Evolutionary conservation across 2,329 filamentous ascomycete species (phyloP).

Genomic region (Metarhizium album): DNA sequence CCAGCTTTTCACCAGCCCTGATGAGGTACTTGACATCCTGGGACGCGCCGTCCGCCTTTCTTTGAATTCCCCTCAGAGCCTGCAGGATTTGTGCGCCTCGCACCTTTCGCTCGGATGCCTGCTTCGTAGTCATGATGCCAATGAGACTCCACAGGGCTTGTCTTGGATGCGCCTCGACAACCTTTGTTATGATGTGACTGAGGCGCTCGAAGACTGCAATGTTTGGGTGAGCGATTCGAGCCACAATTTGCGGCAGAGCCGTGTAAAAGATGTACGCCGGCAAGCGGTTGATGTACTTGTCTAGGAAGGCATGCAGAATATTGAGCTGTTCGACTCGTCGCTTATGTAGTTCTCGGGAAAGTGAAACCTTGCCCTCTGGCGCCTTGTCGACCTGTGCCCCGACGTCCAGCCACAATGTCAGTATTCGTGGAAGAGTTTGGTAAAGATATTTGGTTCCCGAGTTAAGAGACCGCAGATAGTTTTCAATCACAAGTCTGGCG

Average conservation of each 20-base stretch:
- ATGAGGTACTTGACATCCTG: constrained; percentile 63
- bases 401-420: constrained; percentile 92
- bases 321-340: constrained; percentile 56
- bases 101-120: constrained; percentile 51
- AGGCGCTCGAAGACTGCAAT: constrained; percentile 65
- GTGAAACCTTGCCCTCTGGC: constrained; percentile 42
- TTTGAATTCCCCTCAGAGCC: constrained; percentile 34
- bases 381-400: constrained; percentile 62
- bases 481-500: constrained; percentile 83
- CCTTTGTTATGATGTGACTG: constrained; percentile 69
- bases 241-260: constrained; percentile 82
- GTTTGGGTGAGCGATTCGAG: constrained; percentile 86
- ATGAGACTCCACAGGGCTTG: constrained; percentile 89
- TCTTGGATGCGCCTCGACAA: constrained; percentile 78
- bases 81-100: constrained; percentile 43
- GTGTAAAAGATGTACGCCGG: constrained; percentile 73
- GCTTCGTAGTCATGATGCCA: constrained; percentile 72
- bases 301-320: constrained; percentile 61
- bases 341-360: constrained; percentile 40
- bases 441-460: constrained; percentile 94
- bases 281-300: constrained; percentile 64
- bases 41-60: constrained; percentile 39
- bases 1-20: constrained; percentile 68
- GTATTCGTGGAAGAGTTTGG: constrained; percentile 79
- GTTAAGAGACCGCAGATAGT: constrained; percentile 76